phyloP scores from a whole-genome alignment of 2,329 filamentous ascomycete species.

The Tolypocladium inflatum region DNA sequence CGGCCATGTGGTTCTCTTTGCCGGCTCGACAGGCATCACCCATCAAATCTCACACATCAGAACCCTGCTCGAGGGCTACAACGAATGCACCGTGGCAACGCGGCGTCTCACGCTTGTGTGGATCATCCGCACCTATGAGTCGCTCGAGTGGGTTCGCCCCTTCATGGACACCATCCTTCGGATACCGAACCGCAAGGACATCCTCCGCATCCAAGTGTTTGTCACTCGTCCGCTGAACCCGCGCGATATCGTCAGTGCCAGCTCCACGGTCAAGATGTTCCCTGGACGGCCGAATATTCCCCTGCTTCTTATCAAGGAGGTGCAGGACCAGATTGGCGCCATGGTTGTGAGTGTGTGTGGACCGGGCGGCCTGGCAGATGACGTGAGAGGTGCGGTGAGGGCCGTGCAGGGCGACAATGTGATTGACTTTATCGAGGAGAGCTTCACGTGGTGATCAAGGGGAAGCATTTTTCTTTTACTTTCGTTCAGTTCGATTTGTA shows the following conservation, averaged over 20 bases:
- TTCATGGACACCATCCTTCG: constrained; percentile 70
- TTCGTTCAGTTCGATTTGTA: constrained; percentile 5
- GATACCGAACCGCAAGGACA: constrained; percentile 71
- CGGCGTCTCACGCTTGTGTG: constrained; percentile 78
- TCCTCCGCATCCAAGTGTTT: constrained; percentile 81
- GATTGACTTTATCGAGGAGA: constrained; percentile 70
- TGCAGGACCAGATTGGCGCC: constrained; percentile 71
- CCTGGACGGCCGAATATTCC: constrained; percentile 79
- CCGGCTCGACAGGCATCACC: constrained; percentile 89
- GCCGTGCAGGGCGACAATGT: constrained; percentile 52
- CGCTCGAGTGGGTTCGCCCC: constrained; percentile 85
- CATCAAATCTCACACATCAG: constrained; percentile 86
- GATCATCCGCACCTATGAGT: constrained; percentile 83
- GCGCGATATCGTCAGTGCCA: constrained; percentile 70
- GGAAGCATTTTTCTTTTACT: not conserved
- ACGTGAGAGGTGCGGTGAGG: constrained; percentile 61
- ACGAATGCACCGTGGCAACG: constrained; percentile 65
- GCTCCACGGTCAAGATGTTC: constrained; percentile 80
- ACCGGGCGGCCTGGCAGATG: constrained; percentile 64
- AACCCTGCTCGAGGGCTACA: constrained; percentile 62
- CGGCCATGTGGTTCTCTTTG: constrained; percentile 83
- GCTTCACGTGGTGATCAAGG: constrained; percentile 51
- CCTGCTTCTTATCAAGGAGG: constrained; percentile 72
- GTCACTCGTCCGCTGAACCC: constrained; percentile 79
- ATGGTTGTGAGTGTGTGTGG: constrained; percentile 82